These are phyloP conservation scores for Laetiporus sulphureus DNA, from an alignment of 1,284 basidiomycete genomes.

Conservation along the genomic window DNA sequence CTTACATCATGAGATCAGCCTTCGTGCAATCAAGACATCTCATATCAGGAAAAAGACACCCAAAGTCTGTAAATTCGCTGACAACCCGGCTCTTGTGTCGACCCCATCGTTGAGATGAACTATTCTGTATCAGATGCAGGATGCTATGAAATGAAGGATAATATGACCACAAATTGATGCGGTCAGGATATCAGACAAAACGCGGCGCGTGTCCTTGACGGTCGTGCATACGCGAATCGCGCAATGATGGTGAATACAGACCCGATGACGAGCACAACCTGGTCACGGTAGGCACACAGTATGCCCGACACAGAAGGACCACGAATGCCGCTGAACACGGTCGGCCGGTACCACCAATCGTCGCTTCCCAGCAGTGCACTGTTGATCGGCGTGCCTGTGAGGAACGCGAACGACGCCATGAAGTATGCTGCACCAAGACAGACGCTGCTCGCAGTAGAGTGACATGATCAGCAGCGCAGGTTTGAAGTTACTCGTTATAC, in stretches of 20 bases:
- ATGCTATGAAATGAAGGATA: too few relatives aligned
- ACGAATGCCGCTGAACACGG: constrained; percentile 7
- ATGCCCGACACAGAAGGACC: not conserved
- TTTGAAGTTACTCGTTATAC: too few relatives aligned
- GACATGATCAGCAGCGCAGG: not conserved
- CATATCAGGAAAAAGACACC: too few relatives aligned
- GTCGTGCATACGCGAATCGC: not conserved
- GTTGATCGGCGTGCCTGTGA: constrained; percentile 8
- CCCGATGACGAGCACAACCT: not conserved
- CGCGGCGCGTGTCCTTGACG: not conserved
- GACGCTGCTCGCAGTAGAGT: not conserved
- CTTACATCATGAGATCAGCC: too few relatives aligned
- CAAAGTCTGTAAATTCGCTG: too few relatives aligned
- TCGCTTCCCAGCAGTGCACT: constrained; percentile 6
- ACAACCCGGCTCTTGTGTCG: too few relatives aligned
- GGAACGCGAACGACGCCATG: constrained; percentile 1
- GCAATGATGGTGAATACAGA: not conserved
- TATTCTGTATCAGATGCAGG: too few relatives aligned
- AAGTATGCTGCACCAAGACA: constrained; percentile 5
- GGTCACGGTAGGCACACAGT: too few relatives aligned
- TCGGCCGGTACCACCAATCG: constrained; percentile 2
- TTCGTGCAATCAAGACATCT: too few relatives aligned
- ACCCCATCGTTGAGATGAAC: too few relatives aligned
- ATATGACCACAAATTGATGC: too few relatives aligned
- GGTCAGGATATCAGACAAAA: too few relatives aligned